Percentiles rank a stretch among this genome's conserved stretches.
These are phyloP conservation scores for Sextonia rubra DNA, from an alignment of 164 flowering plant species.

Conservation along the genomic window DNA sequence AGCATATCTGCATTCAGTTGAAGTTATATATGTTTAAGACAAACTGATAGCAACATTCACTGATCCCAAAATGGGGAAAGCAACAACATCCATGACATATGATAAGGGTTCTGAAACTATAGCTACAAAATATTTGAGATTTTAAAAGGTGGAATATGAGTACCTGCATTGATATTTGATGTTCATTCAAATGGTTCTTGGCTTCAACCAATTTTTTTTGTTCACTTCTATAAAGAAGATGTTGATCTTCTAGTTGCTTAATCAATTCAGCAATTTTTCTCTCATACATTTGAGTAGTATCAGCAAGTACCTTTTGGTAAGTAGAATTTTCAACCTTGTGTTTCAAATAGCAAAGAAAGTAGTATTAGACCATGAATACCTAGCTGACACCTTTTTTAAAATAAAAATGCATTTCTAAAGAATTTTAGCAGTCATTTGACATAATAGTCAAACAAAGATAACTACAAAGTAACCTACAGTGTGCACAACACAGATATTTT, in stretches of 20 bases:
- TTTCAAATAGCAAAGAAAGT: constrained; percentile 36
- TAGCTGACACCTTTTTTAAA: not conserved
- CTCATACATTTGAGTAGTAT: constrained; percentile 65
- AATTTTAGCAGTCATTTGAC: too few species aligned
- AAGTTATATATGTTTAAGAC: too few species aligned
- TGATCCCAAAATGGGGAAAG: too few species aligned
- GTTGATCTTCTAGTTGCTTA: constrained; percentile 52
- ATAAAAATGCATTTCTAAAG: not conserved
- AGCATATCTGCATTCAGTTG: too few species aligned
- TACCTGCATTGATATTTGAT: constrained; percentile 43
- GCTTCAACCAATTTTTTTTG: constrained; percentile 40
- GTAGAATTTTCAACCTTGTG: constrained; percentile 51
- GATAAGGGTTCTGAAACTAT: too few species aligned
- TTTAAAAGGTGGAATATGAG: too few species aligned
- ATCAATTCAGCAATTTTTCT: constrained; percentile 47
- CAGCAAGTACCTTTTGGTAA: constrained; percentile 58
- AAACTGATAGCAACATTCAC: too few species aligned
- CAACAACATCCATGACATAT: too few species aligned
- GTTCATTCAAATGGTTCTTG: constrained; percentile 36
- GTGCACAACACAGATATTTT: too few species aligned
- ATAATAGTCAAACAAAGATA: too few species aligned
- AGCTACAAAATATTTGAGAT: too few species aligned
- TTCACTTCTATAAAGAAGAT: constrained; percentile 25
- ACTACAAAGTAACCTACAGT: too few species aligned
- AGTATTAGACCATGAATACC: constrained; percentile 13